phyloP scores from a whole-genome alignment of 2,329 filamentous ascomycete genomes.

The Didymella keratinophila region DNA sequence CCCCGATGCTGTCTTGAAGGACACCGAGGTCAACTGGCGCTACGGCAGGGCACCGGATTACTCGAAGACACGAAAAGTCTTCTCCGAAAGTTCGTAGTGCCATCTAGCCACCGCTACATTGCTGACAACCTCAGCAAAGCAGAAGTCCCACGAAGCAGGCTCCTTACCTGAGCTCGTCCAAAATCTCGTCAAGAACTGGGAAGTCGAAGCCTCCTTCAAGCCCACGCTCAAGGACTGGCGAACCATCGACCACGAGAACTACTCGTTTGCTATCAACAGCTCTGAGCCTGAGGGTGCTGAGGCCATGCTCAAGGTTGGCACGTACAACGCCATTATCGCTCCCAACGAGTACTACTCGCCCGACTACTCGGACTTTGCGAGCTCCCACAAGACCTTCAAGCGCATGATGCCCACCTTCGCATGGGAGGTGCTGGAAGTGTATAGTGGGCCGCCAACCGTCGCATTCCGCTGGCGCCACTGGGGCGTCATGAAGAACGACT shows the following conservation, averaged over 20 bases:
- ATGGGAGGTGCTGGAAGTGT: constrained; percentile 75
- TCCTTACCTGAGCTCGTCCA: constrained; percentile 69
- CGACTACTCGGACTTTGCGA: constrained; percentile 66
- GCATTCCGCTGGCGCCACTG: constrained; percentile 72
- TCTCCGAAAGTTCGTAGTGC: constrained; percentile 61
- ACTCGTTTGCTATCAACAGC: constrained; percentile 71
- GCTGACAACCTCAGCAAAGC: constrained; percentile 59
- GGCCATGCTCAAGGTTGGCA: constrained; percentile 72
- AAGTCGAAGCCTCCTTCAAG: constrained; percentile 75
- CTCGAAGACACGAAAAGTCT: constrained; percentile 67
- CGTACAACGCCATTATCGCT: constrained; percentile 72
- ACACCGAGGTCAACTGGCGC: constrained; percentile 64
- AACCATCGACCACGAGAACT: constrained; percentile 67
- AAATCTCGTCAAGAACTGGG: constrained; percentile 78
- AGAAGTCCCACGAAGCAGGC: constrained; percentile 61
- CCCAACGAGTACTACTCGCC: constrained; percentile 71
- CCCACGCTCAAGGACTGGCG: constrained; percentile 68
- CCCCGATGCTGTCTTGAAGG: constrained; percentile 65
- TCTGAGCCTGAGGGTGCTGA: constrained; percentile 64
- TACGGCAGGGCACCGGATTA: constrained; percentile 70
- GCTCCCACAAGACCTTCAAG: constrained; percentile 75
- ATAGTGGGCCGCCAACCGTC: constrained; percentile 69
- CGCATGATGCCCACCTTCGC: constrained; percentile 77
- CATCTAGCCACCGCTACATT: not conserved
- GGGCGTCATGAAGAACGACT: constrained; percentile 72